Conservation (phyloP, 1,139 yeast genomes). For the Saccharomycopsis hybrid region DNA sequence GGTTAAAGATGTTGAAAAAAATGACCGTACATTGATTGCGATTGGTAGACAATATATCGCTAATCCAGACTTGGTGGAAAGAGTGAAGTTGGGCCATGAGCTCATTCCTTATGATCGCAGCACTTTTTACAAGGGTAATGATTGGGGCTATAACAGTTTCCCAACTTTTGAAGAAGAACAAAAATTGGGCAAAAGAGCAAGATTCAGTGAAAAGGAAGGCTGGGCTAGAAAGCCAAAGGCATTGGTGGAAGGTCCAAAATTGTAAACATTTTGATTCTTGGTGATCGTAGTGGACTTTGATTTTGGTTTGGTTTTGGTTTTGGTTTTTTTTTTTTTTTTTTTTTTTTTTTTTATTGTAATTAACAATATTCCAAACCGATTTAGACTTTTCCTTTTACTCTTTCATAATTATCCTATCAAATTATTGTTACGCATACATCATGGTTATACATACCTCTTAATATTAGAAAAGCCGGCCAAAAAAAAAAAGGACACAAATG, state of each 20-base stretch:
- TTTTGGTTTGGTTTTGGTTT: no score
- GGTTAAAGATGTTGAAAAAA: constrained; percentile 26
- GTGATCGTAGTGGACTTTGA: no score
- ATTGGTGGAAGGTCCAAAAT: not conserved
- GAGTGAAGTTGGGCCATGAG: constrained; percentile 32
- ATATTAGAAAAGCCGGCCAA: no score
- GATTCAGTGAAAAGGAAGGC: not conserved
- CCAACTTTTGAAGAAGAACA: not conserved
- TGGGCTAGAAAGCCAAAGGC: not conserved
- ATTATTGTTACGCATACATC: no score
- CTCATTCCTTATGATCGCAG: constrained; percentile 30
- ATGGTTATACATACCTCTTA: no score
- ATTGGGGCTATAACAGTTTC: constrained; percentile 12
- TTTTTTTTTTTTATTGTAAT: no score
- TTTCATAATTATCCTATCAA: no score
- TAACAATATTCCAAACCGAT: no score
- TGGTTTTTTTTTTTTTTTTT: no score
- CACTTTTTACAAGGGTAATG: constrained; percentile 34
- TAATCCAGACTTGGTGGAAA: constrained; percentile 41
- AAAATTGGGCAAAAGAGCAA: not conserved
- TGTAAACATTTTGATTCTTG: no score
- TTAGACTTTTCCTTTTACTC: no score
- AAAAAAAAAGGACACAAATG: no score
- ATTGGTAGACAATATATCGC: constrained; percentile 38
- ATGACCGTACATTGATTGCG: constrained; percentile 37